phyloP scores from a whole-genome alignment of 768 basidiomycete species.

The Guyanaporus albipodus region DNA sequence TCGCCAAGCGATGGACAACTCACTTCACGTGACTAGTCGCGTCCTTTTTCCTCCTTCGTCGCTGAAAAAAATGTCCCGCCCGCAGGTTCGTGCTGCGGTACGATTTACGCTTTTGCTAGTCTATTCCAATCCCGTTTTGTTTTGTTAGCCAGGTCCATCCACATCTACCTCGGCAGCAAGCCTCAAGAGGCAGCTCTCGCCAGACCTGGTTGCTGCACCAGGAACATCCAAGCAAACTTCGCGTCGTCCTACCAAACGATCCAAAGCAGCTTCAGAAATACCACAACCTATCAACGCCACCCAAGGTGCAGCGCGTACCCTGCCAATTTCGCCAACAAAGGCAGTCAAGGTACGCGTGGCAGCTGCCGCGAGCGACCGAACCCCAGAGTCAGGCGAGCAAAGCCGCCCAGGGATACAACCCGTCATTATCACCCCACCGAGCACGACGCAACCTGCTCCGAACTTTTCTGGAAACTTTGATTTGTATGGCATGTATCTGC shows the following conservation, averaged over 20 bases:
- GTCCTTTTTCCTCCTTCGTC: background rate
- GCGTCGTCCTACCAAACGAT: constrained; percentile 20
- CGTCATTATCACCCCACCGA: constrained; percentile 3
- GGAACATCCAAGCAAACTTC: constrained; percentile 3
- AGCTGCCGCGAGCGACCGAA: background rate
- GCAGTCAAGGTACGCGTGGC: constrained; percentile 2
- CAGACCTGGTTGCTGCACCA: constrained; percentile 10
- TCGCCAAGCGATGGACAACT: constrained; percentile 16
- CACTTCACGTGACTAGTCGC: constrained; percentile 22
- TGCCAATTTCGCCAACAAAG: constrained; percentile 9
- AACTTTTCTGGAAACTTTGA: constrained; percentile 36
- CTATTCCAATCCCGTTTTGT: too few relatives aligned
- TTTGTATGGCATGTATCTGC: constrained; percentile 38
- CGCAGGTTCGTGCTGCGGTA: constrained; percentile 10
- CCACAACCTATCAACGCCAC: constrained; percentile 7
- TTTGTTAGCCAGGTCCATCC: constrained; percentile 9
- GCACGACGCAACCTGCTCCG: constrained; percentile 5
- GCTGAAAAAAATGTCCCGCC: constrained; percentile 12
- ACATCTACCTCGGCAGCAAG: constrained; percentile 18
- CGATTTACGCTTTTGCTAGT: too few relatives aligned
- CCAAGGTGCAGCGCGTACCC: constrained; percentile 3
- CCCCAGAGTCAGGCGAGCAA: background rate
- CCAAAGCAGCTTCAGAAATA: constrained; percentile 6
- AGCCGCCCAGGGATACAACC: constrained; percentile 5
- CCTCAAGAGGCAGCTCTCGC: constrained; percentile 21